Base-by-base conservation (phyloP, 139 green algal genomes). In the Microglena sp. region DNA sequence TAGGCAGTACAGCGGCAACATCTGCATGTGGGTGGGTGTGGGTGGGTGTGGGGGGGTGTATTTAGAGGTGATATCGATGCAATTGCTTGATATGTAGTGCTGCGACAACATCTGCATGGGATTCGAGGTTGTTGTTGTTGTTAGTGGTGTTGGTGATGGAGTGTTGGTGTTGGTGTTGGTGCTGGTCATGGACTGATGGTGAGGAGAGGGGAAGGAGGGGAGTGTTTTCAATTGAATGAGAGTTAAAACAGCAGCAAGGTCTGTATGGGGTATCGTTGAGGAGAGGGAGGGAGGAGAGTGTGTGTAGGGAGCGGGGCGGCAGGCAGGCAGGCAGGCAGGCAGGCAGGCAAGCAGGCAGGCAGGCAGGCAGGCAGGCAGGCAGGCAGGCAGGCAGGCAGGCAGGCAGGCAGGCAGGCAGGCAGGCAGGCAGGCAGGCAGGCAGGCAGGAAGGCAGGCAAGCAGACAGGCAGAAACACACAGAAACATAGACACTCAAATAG, bases 61-160 rank as follows among this genome's bases (percentile, higher is more conserved):
- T n/a, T n/a, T n/a, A n/a, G n/a, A n/a, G n/a, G n/a, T 65, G 32
- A 82, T 62, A 0, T 33, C 69, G 1, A 36, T 61, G 65, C 80
- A 87, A 62, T 86, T 70, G 45, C 29, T 64, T 26, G 69, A 66
- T 1, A 70, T 33, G 64, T 77, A 73, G 61, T 87, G 84, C 26
- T 86, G 66, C 24, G 78, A 67, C 21, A 77, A 53, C 1, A 34
- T 64, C 70, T 76, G 62, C 3, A 55, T 40, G 45, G 56, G 36
- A n/a, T n/a, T n/a, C n/a, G n/a, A n/a, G n/a, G n/a, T n/a, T n/a
- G n/a, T n/a, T n/a, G n/a, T n/a, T n/a, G 7, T 2, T 33, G n/a
- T n/a, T n/a, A n/a, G n/a, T n/a, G 60, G 30, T 11, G n/a, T n/a
- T n/a, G n/a, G n/a, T n/a, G n/a, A n/a, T n/a, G n/a, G n/a, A n/a